Evolutionary conservation across 306 rosid species (phyloP), one percentile per base, ranked within the genome.

Genomic region (Rosa chinensis): DNA sequence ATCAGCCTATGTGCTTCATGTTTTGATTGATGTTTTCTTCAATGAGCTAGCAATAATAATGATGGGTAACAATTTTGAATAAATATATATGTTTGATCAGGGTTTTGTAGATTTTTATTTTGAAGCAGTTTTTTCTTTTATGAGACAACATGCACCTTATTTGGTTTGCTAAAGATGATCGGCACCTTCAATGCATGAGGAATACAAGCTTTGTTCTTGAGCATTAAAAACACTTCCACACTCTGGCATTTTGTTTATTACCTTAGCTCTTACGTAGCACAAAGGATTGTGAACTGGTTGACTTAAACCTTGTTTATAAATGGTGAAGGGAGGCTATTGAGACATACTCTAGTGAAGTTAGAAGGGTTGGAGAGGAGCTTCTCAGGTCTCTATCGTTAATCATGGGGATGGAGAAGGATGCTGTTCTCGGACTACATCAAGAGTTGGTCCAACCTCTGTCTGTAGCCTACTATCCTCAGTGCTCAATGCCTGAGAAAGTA

Each of bases 391-490:
- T 88, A 45, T 84, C 88, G 45, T n/a, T 67, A 59, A 72, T 84
- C 2, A 79, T 88, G 79, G 84, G 87, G 37, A 80, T 76, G 79
- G 66, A 84, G 52, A 84, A 82, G 25, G 72, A 75, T 72, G 43
- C 17, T 82, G 80, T 86, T 55, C 75, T 80, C 64, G 82, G 8
- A 75, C 74, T 84, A 10, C 88, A 86, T 68, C 52, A 82, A 75
- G 88, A 82, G 16, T 25, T 76, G 64, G 44, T 78, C n/a, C 81
- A 84, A 66, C 77, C 14, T 59, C 8, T 86, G 40, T 72, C 85
- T 8, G 44, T 75, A 43, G 82, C 80, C 47, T 88, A 85, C 64
- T 82, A 84, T 71, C 89, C 92, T 72, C 86, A 81, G 75, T 86
- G 89, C 39, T 73, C 8, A 44, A 61, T 45, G 59, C 91, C 88